phyloP scores from a whole-genome alignment of 2,329 filamentous ascomycete species.

The Neofusicoccum cordaticola region DNA sequence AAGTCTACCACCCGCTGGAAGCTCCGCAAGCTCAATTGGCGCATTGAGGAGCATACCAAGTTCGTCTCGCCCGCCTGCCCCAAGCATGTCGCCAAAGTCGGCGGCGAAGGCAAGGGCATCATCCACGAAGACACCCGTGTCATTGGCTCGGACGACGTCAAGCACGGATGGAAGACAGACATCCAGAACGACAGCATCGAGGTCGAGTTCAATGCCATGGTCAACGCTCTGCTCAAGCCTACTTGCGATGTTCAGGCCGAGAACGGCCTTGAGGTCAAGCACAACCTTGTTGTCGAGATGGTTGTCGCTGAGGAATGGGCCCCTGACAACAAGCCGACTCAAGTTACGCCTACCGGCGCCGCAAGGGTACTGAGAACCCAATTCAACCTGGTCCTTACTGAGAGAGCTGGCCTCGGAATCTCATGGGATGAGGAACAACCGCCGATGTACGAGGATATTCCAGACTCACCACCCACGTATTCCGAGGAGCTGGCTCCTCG shows the following conservation, averaged over 20 bases:
- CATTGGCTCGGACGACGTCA: slow-evolving; percentile 77
- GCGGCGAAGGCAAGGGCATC: slow-evolving; percentile 66
- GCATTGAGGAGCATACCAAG: slow-evolving; percentile 83
- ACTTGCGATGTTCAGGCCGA: slow-evolving; percentile 74
- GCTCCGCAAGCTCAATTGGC: slow-evolving; percentile 88
- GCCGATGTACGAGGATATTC: slow-evolving; percentile 90
- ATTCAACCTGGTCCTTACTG: slow-evolving; percentile 78
- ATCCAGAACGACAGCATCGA: slow-evolving; percentile 67
- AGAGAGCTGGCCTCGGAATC: slow-evolving; percentile 81
- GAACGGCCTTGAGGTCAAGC: slow-evolving; percentile 74
- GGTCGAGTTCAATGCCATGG: slow-evolving; percentile 69
- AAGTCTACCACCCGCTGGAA: slow-evolving; percentile 79
- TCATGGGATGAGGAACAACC: slow-evolving; percentile 97
- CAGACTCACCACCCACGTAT: slow-evolving; percentile 71
- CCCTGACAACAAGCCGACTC: slow-evolving; percentile 64
- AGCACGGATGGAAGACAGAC: slow-evolving; percentile 86
- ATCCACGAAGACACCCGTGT: slow-evolving; percentile 72
- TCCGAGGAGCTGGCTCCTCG: slow-evolving; percentile 24
- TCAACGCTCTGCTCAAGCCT: slow-evolving; percentile 61
- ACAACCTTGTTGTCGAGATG: slow-evolving; percentile 87
- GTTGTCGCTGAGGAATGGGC: slow-evolving; percentile 90
- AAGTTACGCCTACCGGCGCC: slow-evolving; percentile 81
- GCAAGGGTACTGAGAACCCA: slow-evolving; percentile 91
- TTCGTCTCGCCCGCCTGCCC: slow-evolving; percentile 75
- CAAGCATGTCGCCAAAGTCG: slow-evolving; percentile 67